Base-by-base conservation (phyloP, 2,329 filamentous ascomycete species). In the Chaetomium strumarium region DNA sequence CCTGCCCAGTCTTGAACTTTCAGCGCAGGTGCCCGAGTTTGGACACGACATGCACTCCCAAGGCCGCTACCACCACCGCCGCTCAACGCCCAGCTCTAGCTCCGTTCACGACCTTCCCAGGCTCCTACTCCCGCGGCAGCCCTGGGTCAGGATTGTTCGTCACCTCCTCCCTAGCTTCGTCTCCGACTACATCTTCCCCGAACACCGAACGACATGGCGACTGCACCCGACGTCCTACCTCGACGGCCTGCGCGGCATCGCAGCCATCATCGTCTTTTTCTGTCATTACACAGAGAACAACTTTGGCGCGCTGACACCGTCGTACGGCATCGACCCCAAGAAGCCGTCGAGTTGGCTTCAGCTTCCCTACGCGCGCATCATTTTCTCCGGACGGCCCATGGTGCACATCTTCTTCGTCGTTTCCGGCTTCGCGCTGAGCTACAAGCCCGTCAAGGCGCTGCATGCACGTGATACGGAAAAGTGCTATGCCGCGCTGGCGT, bases 371-470 rank as follows among this genome's bases (percentile, higher is more conserved):
- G 12, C 75, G 8, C 69, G 73, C 49, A 64, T 75, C 29, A 49
- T 75, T 17, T 74, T 68, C 57, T 71, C 71, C 14, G 73, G 73
- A 16, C 67, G 70, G 16, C 72, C 74, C 9, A 74, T 75, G 72
- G 75, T 78, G 2, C 71, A 75, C 59, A 69, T 78, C 43, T 77
- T 78, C 63, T 77, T 77, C 62, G 70, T 77, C 57, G 74, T 78
- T 34, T 77, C 74, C 1, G 75, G 75, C 36, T 76, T 74, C 55
- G 74, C 71, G 3, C 67, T 78, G 19, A 70, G 73, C 8, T 68
- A 70, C 57, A 73, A 73, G 56, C 70, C 74, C 2, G 61, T 77
- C 24, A 67, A 68, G 48, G 65, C 68, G 31, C 68, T 74, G 8
- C 72, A 71, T 50, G 60, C 66, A 10, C 66, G 70, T 37, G 65